These are phyloP conservation scores for Lentinula guzmanii DNA, from an alignment of 768 basidiomycete species.

Conservation along the genomic window DNA sequence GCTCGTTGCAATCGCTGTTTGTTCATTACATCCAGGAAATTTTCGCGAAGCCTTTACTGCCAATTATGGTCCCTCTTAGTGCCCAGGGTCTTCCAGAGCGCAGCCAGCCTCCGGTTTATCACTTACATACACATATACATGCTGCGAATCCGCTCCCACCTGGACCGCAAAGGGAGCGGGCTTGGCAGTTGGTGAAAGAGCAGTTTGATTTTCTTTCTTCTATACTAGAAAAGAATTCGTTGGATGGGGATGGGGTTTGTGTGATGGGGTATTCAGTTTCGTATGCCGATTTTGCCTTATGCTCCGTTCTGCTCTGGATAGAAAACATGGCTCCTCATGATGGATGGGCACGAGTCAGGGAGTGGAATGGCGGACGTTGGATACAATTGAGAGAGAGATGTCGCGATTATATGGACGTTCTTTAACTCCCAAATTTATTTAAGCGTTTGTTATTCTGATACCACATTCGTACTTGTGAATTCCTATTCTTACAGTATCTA, in stretches of 20 bases:
- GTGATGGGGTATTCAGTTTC: constrained; percentile 42
- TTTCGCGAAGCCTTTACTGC: constrained; percentile 61
- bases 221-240: constrained; percentile 39
- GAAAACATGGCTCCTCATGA: constrained; percentile 40
- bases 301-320: constrained; percentile 48
- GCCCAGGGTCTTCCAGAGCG: constrained; percentile 54
- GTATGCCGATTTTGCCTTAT: constrained; percentile 48
- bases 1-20: constrained; percentile 63
- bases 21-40: constrained; percentile 65
- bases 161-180: constrained; percentile 32
- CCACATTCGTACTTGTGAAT: too few relatives aligned
- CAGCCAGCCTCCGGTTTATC: constrained; percentile 44
- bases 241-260: constrained; percentile 39
- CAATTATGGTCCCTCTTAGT: constrained; percentile 65
- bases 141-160: constrained; percentile 9
- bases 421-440: constrained; percentile 16
- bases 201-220: constrained; percentile 39
- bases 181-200: constrained; percentile 38
- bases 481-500: too few relatives aligned
- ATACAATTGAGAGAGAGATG: constrained; percentile 36
- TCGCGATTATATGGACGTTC: constrained; percentile 44
- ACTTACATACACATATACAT: neutral
- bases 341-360: constrained; percentile 40
- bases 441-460: too few relatives aligned
- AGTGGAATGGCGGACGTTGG: constrained; percentile 50